Evolutionary conservation across 306 rosid species (phyloP).

Genomic region (Vigna trinervia): DNA sequence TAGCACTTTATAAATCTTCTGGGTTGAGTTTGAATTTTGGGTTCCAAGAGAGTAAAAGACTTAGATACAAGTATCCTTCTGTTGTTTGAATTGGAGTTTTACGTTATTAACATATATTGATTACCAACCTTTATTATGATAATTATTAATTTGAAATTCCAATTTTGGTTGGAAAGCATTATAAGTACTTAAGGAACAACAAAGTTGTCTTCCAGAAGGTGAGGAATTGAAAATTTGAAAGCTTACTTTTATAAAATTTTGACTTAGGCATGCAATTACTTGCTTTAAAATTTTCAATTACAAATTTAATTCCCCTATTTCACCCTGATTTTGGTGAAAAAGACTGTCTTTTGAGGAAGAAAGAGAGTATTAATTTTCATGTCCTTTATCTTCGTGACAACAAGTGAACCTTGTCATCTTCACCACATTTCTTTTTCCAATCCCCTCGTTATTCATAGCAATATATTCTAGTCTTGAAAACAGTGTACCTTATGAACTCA

Average conservation of each 20-base stretch:
- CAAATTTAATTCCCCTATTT: slow-evolving; percentile 3
- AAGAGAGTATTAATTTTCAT: not conserved
- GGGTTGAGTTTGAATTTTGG: slow-evolving; percentile 35
- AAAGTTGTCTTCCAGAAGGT: not conserved
- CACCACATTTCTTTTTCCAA: no score
- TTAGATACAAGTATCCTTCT: not conserved
- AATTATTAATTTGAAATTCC: not conserved
- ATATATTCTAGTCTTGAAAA: slow-evolving; percentile 10
- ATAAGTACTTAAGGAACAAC: not conserved
- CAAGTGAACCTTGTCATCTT: not conserved
- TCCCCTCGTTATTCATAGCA: not conserved
- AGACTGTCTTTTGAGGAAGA: not conserved
- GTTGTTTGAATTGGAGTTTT: not conserved
- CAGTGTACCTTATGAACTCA: not conserved
- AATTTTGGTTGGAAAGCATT: not conserved
- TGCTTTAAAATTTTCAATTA: not conserved
- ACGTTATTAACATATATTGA: not conserved
- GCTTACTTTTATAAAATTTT: not conserved
- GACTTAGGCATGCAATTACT: slow-evolving; percentile 7
- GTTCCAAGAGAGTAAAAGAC: slow-evolving; percentile 18
- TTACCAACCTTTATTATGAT: not conserved
- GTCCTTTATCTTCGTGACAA: not conserved
- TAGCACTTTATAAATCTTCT: not conserved
- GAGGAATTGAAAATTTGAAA: slow-evolving; percentile 5
- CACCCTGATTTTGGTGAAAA: not conserved